Percentiles rank a stretch among this genome's conserved stretches.
Evolutionary conservation across 2,329 filamentous ascomycete species (phyloP).

Genomic region (Aschersonia sp.): DNA sequence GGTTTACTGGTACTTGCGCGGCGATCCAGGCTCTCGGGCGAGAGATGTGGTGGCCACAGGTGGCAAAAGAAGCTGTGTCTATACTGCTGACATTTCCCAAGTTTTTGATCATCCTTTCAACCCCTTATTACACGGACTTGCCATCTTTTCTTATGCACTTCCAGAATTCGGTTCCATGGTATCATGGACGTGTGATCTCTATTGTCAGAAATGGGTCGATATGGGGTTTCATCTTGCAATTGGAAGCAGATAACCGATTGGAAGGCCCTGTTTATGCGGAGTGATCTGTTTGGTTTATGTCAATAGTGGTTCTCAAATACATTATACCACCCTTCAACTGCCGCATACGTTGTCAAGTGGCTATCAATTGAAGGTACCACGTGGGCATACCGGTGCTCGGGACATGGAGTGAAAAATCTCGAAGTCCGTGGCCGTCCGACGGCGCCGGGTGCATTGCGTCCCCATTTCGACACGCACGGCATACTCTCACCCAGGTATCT

Average conservation of each 20-base stretch:
- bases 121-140: neutral
- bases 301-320: conserved; percentile 2
- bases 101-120: neutral
- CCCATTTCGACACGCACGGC: no score
- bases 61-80: conserved; percentile 13
- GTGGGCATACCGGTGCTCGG: neutral
- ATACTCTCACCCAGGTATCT: no score
- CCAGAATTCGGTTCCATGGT: no score
- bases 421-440: no score
- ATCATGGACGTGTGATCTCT: no score
- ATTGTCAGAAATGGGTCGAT: no score
- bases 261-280: neutral
- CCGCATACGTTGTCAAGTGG: neutral
- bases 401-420: no score
- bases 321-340: conserved; percentile 2
- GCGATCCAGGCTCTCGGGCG: conserved; percentile 18
- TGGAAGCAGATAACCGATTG: no score
- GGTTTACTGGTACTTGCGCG: conserved; percentile 14
- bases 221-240: no score
- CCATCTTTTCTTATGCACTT: no score
- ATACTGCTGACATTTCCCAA: conserved; percentile 4
- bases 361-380: neutral
- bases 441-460: no score
- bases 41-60: conserved; percentile 12
- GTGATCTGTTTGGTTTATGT: conserved; percentile 2